These are phyloP conservation scores for Talaromyces rugulosus DNA, from an alignment of 2,329 filamentous ascomycete genomes.

Conservation along the genomic window DNA sequence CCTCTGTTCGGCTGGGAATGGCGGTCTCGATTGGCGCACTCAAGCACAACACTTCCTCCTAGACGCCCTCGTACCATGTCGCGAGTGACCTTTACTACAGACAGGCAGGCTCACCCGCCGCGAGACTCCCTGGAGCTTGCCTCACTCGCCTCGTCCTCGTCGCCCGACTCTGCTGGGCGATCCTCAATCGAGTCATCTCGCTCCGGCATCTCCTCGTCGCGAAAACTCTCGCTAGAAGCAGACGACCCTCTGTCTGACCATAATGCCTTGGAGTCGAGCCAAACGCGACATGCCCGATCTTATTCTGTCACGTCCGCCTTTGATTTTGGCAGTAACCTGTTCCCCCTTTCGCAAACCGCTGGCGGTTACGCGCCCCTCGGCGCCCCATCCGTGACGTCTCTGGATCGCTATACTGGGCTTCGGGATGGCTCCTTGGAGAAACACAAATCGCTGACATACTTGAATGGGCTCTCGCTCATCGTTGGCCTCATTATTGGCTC, in stretches of 20 bases:
- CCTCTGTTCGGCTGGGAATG: slow-evolving; percentile 10
- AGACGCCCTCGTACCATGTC: slow-evolving; percentile 24
- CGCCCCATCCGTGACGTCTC: slow-evolving; percentile 58
- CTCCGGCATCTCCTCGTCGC: slow-evolving; percentile 88
- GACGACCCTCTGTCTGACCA: slow-evolving; percentile 66
- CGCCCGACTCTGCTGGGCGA: slow-evolving; percentile 59
- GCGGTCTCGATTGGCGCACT: slow-evolving; percentile 6
- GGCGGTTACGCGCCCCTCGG: slow-evolving; percentile 83
- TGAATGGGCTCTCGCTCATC: slow-evolving; percentile 89
- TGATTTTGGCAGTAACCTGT: slow-evolving; percentile 89
- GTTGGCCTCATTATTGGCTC: slow-evolving; percentile 93
- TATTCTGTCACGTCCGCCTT: slow-evolving; percentile 92
- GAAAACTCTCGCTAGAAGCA: slow-evolving; percentile 80
- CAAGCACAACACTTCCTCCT: slow-evolving; percentile 4
- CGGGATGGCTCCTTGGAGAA: slow-evolving; percentile 84
- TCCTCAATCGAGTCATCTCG: slow-evolving; percentile 68
- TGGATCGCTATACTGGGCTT: slow-evolving; percentile 54
- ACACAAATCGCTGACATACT: slow-evolving; percentile 89
- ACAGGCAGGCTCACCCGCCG: slow-evolving; percentile 37
- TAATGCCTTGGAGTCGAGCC: slow-evolving; percentile 49
- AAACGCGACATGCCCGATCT: slow-evolving; percentile 57
- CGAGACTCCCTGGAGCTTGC: slow-evolving; percentile 96
- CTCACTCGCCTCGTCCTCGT: slow-evolving; percentile 85
- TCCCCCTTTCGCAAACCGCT: slow-evolving; percentile 80
- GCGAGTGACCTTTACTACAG: slow-evolving; percentile 27